These are phyloP conservation scores for Crassisporium funariophilum DNA, from an alignment of 768 basidiomycete species.

Conservation along the genomic window DNA sequence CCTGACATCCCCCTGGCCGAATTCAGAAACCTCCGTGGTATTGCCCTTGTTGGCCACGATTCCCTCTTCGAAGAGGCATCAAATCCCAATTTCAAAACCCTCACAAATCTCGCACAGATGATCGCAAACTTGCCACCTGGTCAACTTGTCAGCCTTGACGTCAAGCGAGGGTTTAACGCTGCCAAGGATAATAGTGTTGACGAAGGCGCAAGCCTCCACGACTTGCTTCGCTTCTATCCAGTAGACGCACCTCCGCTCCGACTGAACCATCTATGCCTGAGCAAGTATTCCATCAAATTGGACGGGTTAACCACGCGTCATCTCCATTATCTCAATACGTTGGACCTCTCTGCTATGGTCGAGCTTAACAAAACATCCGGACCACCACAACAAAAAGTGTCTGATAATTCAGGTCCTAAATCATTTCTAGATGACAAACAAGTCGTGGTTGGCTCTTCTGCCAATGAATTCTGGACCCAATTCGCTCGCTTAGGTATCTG, in stretches of 20 bases:
- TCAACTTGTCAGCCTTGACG: neutral
- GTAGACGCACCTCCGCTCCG: neutral
- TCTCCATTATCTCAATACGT: too few species aligned
- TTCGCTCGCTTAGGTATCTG: neutral
- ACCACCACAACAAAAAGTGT: too few species aligned
- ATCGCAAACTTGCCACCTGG: neutral
- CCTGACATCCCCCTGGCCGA: neutral
- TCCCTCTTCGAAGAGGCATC: neutral
- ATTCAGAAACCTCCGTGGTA: neutral
- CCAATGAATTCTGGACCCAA: neutral
- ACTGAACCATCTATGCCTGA: neutral
- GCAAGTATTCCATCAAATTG: neutral
- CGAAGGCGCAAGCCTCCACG: neutral
- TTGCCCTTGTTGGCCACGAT: neutral
- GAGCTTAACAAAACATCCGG: too few species aligned
- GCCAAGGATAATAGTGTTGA: neutral
- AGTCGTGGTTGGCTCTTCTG: too few species aligned
- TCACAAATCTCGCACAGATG: neutral
- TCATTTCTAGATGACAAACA: too few species aligned
- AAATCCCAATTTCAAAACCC: too few species aligned
- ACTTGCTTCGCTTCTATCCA: neutral
- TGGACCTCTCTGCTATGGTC: too few species aligned
- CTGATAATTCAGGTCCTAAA: too few species aligned
- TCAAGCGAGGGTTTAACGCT: neutral
- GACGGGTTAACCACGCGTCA: neutral